A percentile compares a stretch with the other conserved stretches of the same genome.
These are phyloP conservation scores for Turritis glabra DNA, from an alignment of 345 rosid genomes.

Conservation along the genomic window DNA sequence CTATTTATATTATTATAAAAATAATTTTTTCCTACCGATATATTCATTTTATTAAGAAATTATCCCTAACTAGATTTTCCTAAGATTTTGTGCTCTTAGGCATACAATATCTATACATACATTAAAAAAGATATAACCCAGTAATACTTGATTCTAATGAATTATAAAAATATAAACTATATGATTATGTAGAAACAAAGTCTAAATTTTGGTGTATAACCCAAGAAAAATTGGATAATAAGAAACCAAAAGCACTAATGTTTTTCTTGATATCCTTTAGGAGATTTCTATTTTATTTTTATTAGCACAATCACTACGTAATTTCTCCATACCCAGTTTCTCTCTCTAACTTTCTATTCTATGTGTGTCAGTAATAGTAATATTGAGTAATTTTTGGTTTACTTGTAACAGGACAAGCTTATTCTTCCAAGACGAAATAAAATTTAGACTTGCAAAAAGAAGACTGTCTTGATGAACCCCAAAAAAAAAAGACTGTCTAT, in stretches of 20 bases:
- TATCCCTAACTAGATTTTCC: constrained; percentile 21
- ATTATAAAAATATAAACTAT: background rate
- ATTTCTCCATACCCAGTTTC: constrained; percentile 27
- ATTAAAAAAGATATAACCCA: background rate
- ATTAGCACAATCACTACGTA: constrained; percentile 17
- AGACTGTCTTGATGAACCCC: too few species aligned
- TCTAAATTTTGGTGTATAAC: background rate
- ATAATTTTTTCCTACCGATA: background rate
- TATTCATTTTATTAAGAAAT: background rate
- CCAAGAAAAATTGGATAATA: constrained; percentile 34
- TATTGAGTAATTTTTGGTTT: constrained; percentile 41
- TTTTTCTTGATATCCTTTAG: constrained; percentile 6
- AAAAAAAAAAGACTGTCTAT: constrained; percentile 52
- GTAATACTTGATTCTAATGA: background rate
- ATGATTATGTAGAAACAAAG: background rate
- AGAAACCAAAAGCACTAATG: constrained; percentile 32
- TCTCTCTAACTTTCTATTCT: constrained; percentile 41
- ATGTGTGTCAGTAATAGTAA: constrained; percentile 43
- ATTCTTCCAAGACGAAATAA: constrained; percentile 55
- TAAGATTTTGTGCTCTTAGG: constrained; percentile 6
- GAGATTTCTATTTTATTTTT: background rate
- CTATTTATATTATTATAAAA: background rate
- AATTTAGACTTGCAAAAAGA: constrained; percentile 8
- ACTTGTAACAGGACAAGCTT: constrained; percentile 56
- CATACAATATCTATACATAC: background rate